Evolutionary conservation across 2,329 filamentous ascomycete species (phyloP), one percentile per base, ranked within the genome.

Genomic region (Zymoseptoria tritici): DNA sequence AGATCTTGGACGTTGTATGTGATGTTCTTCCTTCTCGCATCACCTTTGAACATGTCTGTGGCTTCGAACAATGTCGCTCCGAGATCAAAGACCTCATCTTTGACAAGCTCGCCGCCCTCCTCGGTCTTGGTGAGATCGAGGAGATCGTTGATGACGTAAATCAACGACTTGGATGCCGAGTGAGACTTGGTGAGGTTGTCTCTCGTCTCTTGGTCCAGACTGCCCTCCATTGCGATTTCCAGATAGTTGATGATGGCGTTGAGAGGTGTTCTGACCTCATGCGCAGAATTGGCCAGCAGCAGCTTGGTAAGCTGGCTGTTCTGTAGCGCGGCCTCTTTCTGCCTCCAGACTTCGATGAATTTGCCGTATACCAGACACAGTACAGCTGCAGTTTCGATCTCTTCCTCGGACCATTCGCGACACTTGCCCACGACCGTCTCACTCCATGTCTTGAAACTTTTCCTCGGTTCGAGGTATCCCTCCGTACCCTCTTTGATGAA

Each of bases 241-340:
- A 96, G 81, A 66, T 95, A 96, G 67, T 96, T 96, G 74, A 96
- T 95, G 68, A 96, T 96, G 16, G 91, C 91, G 69, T 96, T 96
- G 2, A 96, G 77, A 0, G 91, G 91, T 0, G 91, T 96, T 55
- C 92, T 86, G 8, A 96, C 90, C 76, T 96, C 91, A 64, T 96
- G 92, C 0, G 91, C 91, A 0, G 91, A 95, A 65, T 96, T 96
- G 4, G 91, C 89, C 21, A 96, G 79, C 1, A 96, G 75, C 3
- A 96, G 75, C 53, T 85, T 81, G 0, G 90, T 96, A 2, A 96
- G 78, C 61, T 92, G 88, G 66, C 88, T 95, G 70, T 80, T 93
- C 67, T 95, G 88, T 60, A 96, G 71, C 0, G 89, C 89, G 1
- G 86, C 87, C 72, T 96, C 91, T 66, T 96, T 96, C 71, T 96